Conservation (phyloP, 176 grass and related monocot species). For the Puccinellia tenuiflora region DNA sequence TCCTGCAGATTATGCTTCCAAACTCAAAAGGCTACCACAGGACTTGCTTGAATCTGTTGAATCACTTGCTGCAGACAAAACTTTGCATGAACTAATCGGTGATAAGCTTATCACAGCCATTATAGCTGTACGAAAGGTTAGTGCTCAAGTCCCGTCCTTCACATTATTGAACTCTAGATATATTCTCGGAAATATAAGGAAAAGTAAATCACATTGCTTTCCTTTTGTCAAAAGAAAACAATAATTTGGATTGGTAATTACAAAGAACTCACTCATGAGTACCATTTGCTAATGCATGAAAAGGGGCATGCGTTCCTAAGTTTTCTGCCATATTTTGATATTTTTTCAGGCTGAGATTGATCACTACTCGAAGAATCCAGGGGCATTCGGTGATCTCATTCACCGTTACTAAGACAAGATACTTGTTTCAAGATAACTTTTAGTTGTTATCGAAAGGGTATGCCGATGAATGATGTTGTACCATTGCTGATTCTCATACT, state of each 20-base stretch:
- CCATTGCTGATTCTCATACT: neutral
- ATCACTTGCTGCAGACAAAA: conserved; percentile 56
- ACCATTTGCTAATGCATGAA: neutral
- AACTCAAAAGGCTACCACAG: conserved; percentile 71
- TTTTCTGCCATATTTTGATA: neutral
- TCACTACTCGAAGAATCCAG: conserved; percentile 65
- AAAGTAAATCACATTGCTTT: neutral
- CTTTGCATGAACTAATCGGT: conserved; percentile 71
- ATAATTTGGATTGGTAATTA: neutral
- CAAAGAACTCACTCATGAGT: neutral
- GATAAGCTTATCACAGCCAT: conserved; percentile 66
- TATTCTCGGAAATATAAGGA: neutral
- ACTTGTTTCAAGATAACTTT: neutral
- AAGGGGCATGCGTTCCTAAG: neutral
- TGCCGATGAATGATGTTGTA: neutral
- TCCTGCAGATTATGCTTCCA: conserved; percentile 63
- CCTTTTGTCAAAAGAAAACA: neutral
- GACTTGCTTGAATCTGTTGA: conserved; percentile 73
- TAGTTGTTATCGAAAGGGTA: neutral
- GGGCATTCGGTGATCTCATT: conserved; percentile 59
- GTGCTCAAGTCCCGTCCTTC: neutral
- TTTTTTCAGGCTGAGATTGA: conserved; percentile 59
- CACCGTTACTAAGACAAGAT: conserved; percentile 53
- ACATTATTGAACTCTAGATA: neutral
- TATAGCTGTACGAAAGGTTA: conserved; percentile 75